Conservation (phyloP, 495 filamentous ascomycete species). For the Trichoderma virens region DNA sequence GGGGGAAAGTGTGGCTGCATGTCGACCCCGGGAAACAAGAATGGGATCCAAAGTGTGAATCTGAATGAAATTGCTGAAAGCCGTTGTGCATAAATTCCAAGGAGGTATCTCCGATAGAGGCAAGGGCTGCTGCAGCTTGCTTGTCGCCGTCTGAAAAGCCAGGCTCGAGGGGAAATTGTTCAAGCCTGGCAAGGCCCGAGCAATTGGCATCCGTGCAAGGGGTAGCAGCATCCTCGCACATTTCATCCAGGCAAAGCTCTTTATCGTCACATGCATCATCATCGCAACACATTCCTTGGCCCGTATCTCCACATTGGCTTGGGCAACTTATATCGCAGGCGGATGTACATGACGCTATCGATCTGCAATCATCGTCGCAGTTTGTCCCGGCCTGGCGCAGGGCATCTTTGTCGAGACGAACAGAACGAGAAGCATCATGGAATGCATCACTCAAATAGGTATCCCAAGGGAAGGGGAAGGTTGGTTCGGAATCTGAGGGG, state of each 20-base stretch:
- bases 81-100: background rate
- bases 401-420: background rate
- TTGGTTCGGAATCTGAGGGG: background rate
- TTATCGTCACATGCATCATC: slow-evolving; percentile 3
- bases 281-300: slow-evolving; percentile 6
- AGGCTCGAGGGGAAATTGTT: background rate
- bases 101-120: background rate
- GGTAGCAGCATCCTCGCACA: slow-evolving; percentile 1
- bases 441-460: background rate
- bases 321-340: background rate
- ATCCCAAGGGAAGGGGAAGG: background rate
- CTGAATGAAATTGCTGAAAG: background rate
- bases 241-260: slow-evolving; percentile 7
- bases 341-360: background rate
- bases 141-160: background rate
- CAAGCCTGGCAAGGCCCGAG: background rate
- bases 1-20: background rate
- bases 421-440: background rate
- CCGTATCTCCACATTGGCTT: slow-evolving; percentile 12
- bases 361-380: background rate
- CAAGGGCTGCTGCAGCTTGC: background rate
- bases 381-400: background rate
- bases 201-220: slow-evolving; percentile 9
- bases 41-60: background rate
- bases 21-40: background rate